Evolutionary conservation across 306 rosid species (phyloP), one percentile per base, ranked within the genome.

Genomic region (Trichosanthes truncata): DNA sequence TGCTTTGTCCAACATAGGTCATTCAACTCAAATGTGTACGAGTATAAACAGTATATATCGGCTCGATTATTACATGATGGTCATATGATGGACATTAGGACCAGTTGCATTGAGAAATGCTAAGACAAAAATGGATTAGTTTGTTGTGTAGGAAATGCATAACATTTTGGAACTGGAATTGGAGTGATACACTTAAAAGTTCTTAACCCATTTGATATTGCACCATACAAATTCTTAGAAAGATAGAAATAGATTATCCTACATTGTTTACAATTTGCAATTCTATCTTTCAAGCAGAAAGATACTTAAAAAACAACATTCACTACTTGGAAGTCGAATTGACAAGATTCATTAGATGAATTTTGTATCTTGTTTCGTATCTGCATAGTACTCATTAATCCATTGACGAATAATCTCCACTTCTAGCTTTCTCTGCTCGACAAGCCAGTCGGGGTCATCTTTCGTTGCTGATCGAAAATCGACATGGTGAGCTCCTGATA

Each of bases 391-490:
- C 46, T 52, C 63, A 38, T 51, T 31, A 9, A 77, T 77, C 80
- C 80, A 77, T 56, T 23, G 35, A 38, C 7, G 45, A 56, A 77
- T 77, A 2, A 77, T 56, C 51, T 77, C 53, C 51, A 77, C 55
- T 56, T 77, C 80, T 55, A n/a, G 48, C 20, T 35, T 77, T 51
- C 80, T 77, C 51, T 77, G 80, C 66, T 52, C 49, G 33, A 77
- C 33, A 40, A 77, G 69, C 80, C 80, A 77, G 21, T 57, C 71
- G 7, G 71, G 80, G 15, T 77, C 80, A 29, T 55, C 52, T 40
- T 20, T 41, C 3, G 51, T 77, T 13, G 80, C n/a, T 77, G 80
- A 38, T 20, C 66, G 80, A 33, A 76, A 53, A 7, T 77, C 80
- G 10, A 77, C 35, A 46, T 56, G 67, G 21, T 77, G 69, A 10